Evolutionary conservation across 352 stramenopile species (phyloP).

Genomic region (Globisporangium rhizosaccharum): DNA sequence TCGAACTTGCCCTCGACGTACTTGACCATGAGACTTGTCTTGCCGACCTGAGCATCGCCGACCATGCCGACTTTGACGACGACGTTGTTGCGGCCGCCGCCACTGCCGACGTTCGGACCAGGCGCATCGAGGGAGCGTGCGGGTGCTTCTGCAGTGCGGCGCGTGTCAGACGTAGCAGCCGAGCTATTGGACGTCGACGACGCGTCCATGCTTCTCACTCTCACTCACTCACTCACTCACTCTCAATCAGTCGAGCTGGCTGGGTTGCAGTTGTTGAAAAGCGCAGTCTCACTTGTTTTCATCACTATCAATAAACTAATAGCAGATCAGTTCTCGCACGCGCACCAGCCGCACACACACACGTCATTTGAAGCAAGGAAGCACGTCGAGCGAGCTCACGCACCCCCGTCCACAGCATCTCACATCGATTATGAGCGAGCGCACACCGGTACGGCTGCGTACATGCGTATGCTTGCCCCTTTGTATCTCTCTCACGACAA

Average conservation of each 20-base stretch:
- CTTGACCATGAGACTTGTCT: conserved; percentile 96
- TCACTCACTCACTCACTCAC: too few species aligned
- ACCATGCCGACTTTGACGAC: conserved; percentile 93
- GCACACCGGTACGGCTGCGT: too few species aligned
- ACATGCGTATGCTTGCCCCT: not conserved
- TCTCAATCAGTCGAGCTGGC: not conserved
- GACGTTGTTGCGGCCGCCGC: conserved; percentile 77
- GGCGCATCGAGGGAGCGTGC: conserved; percentile 22
- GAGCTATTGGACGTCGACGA: not conserved
- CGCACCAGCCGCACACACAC: too few species aligned
- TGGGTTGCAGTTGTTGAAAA: too few species aligned
- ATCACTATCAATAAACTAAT: too few species aligned
- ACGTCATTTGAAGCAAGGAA: too few species aligned
- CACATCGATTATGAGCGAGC: too few species aligned
- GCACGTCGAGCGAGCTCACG: not conserved
- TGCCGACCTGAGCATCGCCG: conserved; percentile 91
- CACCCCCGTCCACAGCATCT: not conserved
- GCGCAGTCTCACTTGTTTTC: too few species aligned
- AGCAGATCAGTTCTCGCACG: too few species aligned
- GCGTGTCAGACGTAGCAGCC: not conserved
- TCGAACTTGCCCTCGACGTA: conserved; percentile 96
- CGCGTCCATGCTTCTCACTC: not conserved
- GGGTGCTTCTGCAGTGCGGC: not conserved
- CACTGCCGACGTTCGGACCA: conserved; percentile 20
- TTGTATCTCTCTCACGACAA: too few species aligned